Base-by-base conservation (phyloP, 2,329 filamentous ascomycete genomes). In the Emmonsiellopsis sp. region DNA sequence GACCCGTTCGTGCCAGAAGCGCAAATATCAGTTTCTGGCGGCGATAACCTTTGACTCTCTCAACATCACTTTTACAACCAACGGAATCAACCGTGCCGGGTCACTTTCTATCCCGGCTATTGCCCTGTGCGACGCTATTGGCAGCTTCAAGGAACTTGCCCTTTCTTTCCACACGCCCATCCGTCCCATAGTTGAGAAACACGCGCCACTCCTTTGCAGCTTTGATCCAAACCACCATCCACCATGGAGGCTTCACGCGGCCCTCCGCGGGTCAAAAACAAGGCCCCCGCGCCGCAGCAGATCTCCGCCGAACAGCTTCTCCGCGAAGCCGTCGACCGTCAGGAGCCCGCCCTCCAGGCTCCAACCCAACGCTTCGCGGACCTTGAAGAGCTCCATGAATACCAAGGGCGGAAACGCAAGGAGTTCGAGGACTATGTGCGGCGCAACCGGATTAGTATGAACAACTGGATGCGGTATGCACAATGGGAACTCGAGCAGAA, bases 391-490 rank as follows among this genome's bases (percentile, higher is more conserved):
- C 83, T 98, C 47, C 92, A 97, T 75, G 93, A 97, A 73, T 95
- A 88, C 72, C 93, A 98, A 72, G 92, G 91, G 52, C 83, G 93
- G 59, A 97, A 97, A 75, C 81, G 93, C 62, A 93, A 91, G 71
- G 93, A 95, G 66, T 98, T 95, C 63, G 93, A 98, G 73, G 89
- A 95, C 76, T 97, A 97, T 85, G 89, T 97, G 56, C 85, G 90
- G 59, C 87, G 93, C 59, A 97, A 97, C 68, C 78, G 92, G 65
- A 80, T 96, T 68, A 95, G 94, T 67, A 90, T 97, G 80, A 95
- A 95, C 77, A 97, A 97, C 73, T 98, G 93, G 93, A 89, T 93
- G 80, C 87, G 91, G 65, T 98, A 98, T 78, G 92, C 93, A 53
- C 83, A 88, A 62, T 98, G 91, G 89, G 93, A 98, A 75, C 79